Conservation (phyloP, 208 protist genomes). For the Wallacemonas rigidus region DNA sequence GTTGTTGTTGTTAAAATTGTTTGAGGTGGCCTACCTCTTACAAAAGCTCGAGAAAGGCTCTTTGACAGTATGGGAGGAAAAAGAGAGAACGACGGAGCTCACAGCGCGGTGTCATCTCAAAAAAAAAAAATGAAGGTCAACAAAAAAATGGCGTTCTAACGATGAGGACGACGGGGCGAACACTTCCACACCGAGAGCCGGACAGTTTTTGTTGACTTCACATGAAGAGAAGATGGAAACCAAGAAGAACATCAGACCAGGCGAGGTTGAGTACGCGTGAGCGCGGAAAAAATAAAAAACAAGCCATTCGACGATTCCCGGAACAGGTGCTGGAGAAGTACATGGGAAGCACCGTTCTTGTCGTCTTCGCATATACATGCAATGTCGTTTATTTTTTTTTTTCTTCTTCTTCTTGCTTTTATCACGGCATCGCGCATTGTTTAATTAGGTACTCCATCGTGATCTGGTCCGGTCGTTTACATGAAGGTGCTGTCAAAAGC, state of each 20-base stretch:
- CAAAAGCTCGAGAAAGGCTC: too few relatives aligned
- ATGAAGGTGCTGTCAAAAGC: too few relatives aligned
- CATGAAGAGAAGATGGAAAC: too few relatives aligned
- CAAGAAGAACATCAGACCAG: neutral
- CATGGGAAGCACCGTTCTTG: too few relatives aligned
- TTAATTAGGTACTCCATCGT: too few relatives aligned
- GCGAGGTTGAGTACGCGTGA: neutral
- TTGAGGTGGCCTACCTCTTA: too few relatives aligned
- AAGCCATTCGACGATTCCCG: neutral
- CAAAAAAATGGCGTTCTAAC: constrained; percentile 3
- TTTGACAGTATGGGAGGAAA: neutral
- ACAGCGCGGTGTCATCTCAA: neutral
- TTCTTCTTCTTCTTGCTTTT: neutral
- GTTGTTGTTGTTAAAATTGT: too few relatives aligned
- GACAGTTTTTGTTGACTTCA: too few relatives aligned
- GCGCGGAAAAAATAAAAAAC: neutral
- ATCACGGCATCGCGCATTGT: too few relatives aligned
- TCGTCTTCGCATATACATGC: neutral
- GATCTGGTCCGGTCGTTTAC: too few relatives aligned
- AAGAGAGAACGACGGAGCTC: constrained; percentile 18
- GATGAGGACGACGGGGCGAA: neutral
- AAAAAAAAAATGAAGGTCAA: constrained; percentile 15
- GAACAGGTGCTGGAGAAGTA: too few relatives aligned
- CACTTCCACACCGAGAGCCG: neutral
- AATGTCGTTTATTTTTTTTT: neutral